Percentiles rank a stretch among this genome's conserved stretches.
Evolutionary conservation across 1,284 basidiomycete genomes (phyloP).

Genomic region (Boletus sp.): DNA sequence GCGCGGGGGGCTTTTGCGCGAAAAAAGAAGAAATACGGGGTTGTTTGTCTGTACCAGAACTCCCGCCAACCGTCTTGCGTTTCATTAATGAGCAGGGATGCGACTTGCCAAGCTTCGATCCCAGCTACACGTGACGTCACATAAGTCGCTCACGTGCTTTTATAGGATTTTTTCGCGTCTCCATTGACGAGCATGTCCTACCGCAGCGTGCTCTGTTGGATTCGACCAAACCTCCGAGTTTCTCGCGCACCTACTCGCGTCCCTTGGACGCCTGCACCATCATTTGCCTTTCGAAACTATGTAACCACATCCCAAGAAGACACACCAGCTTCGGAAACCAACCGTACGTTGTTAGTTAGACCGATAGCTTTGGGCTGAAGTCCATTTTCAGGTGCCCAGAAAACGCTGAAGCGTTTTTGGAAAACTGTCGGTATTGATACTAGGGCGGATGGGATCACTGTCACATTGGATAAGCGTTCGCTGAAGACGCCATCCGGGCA

Average conservation of each 20-base stretch:
- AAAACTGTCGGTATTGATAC: slow-evolving; percentile 75
- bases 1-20: slow-evolving; percentile 29
- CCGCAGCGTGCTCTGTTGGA: slow-evolving; percentile 1
- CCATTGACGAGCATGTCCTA: slow-evolving; percentile 2
- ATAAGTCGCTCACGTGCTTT: slow-evolving; percentile 25
- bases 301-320: slow-evolving; percentile 34
- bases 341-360: slow-evolving; percentile 38
- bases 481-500: slow-evolving; percentile 87
- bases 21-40: slow-evolving; percentile 59
- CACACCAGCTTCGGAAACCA: slow-evolving; percentile 50
- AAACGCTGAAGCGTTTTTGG: slow-evolving; percentile 87
- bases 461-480: slow-evolving; percentile 82
- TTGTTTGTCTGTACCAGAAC: slow-evolving; percentile 29
- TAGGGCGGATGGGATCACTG: slow-evolving; percentile 53
- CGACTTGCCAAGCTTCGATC: neutral
- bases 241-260: neutral
- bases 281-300: slow-evolving; percentile 13
- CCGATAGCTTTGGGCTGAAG: slow-evolving; percentile 12
- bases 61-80: slow-evolving; percentile 11
- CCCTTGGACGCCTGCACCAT: neutral
- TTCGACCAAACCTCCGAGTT: slow-evolving; percentile 3
- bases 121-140: slow-evolving; percentile 26
- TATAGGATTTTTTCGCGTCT: slow-evolving; percentile 7
- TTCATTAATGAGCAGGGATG: slow-evolving; percentile 19
- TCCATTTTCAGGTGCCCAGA: slow-evolving; percentile 67